Evolutionary conservation across 1,284 basidiomycete genomes (phyloP).

Genomic region (Tausonia pullulans): DNA sequence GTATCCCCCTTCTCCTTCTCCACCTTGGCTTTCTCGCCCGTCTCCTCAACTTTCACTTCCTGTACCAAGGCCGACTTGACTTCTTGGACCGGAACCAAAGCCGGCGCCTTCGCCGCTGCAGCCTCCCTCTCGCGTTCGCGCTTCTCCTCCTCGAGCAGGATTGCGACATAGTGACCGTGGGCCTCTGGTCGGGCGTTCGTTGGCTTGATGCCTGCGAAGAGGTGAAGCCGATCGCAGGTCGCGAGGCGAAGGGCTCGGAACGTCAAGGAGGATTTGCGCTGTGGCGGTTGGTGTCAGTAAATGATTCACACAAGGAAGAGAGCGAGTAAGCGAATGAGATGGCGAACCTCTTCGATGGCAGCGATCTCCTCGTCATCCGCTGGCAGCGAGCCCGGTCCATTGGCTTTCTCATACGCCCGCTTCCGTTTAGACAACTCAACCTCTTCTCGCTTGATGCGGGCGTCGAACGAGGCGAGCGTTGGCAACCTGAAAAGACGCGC

Average conservation of each 20-base stretch:
- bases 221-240: background rate
- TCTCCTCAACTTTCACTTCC: background rate
- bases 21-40: background rate
- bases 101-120: background rate
- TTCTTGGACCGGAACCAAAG: background rate
- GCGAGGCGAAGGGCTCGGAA: constrained; percentile 12
- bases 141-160: constrained; percentile 7
- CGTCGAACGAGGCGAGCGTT: background rate
- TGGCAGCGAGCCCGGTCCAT: background rate
- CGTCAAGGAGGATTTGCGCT: constrained; percentile 14
- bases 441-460: background rate
- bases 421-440: background rate
- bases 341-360: constrained; percentile 7
- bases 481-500: background rate
- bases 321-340: background rate
- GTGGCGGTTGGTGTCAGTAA: background rate
- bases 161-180: background rate
- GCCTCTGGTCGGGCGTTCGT: background rate
- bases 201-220: constrained; percentile 1
- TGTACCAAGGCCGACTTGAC: background rate
- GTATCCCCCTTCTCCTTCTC: background rate
- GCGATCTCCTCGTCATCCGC: background rate
- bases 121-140: background rate
- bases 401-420: constrained; percentile 1
- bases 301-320: no score